Conservation (phyloP, 768 basidiomycete genomes). For the Termitomyces sp. region DNA sequence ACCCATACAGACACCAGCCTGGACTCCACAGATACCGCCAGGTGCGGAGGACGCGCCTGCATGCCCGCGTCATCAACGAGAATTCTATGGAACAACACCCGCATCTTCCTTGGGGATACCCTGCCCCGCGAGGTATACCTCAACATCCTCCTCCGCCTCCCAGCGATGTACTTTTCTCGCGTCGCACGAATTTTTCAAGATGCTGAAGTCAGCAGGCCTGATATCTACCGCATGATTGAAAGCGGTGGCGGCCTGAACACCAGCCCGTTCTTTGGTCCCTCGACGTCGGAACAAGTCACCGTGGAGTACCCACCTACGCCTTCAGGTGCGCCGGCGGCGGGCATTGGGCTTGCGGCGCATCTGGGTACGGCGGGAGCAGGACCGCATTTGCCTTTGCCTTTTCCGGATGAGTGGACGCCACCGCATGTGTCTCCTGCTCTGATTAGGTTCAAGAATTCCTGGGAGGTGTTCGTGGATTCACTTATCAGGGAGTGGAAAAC, state of each 20-base stretch:
- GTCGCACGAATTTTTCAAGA: conserved; percentile 74
- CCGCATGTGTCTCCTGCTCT: conserved; percentile 57
- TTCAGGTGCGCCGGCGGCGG: conserved; percentile 12
- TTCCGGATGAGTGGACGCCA: conserved; percentile 50
- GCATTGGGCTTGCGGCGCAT: conserved; percentile 20
- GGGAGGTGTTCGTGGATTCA: conserved; percentile 57
- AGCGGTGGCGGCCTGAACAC: conserved; percentile 6
- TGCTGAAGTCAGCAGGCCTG: conserved; percentile 71
- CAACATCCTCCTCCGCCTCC: conserved; percentile 54
- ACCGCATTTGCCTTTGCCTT: conserved; percentile 28
- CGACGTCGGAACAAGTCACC: conserved; percentile 7
- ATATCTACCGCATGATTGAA: conserved; percentile 50
- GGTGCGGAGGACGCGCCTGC: conserved; percentile 4
- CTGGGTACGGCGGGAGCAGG: conserved; percentile 15
- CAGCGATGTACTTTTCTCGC: conserved; percentile 73
- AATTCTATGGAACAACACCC: conserved; percentile 6
- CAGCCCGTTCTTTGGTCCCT: conserved; percentile 8
- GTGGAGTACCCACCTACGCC: conserved; percentile 6
- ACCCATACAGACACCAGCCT: conserved; percentile 1
- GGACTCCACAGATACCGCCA: conserved; percentile 1
- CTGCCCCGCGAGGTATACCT: conserved; percentile 29
- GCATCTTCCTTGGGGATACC: conserved; percentile 21
- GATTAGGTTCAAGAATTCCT: conserved; percentile 49
- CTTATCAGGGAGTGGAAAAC: conserved; percentile 76
- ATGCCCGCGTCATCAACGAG: neutral